Base-by-base conservation (phyloP, 805 yeast species). In the Pichia sporocuriosa region DNA sequence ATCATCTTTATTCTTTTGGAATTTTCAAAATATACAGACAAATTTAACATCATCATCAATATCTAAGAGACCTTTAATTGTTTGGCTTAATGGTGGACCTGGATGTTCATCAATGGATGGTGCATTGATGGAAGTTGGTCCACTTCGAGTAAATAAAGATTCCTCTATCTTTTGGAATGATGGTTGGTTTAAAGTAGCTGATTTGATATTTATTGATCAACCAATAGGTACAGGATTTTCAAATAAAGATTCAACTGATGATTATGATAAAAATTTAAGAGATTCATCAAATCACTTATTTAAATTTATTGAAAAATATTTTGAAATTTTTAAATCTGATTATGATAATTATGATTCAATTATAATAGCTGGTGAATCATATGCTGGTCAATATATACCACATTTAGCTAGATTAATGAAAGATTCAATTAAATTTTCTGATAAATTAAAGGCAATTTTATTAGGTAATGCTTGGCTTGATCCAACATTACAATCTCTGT, bases 81-180 rank as follows among this genome's bases (percentile, higher is more conserved):
- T 93, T 41, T 93, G 98, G 97, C 70, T 93, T 19, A 93, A 93
- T 59, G 98, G 98, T 30, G 98, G 98, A 0, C 98, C 98, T 0
- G 98, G 98, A 0, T 93, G 98, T 60, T 88, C 96, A 2, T 88
- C 97, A 0, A 79, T 90, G 93, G 98, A 93, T 62, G 98, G 98
- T 13, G 96, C 95, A 0, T 58, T 93, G 49, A 76, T 89, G 77
- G 98, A 93, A 60, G 65, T 80, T 3, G 98, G 98, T 0, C 97
- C 98, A 0, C 74, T 87, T 33, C 69, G 96, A 40, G 72, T 87
- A 16, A 63, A 67, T 3, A 34, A 40, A 2, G 35, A 48, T 0
- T 55, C 72, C 8, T 29, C 50, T 21, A 70, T 86, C 8, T 61
- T 57, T 12, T 61, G 67, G 40, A 86, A 86, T 60, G 55, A 67